Evolutionary conservation across 1,139 yeast species (phyloP), one percentile per base, ranked within the genome.

Genomic region (Eremothecium sinecaudum): DNA sequence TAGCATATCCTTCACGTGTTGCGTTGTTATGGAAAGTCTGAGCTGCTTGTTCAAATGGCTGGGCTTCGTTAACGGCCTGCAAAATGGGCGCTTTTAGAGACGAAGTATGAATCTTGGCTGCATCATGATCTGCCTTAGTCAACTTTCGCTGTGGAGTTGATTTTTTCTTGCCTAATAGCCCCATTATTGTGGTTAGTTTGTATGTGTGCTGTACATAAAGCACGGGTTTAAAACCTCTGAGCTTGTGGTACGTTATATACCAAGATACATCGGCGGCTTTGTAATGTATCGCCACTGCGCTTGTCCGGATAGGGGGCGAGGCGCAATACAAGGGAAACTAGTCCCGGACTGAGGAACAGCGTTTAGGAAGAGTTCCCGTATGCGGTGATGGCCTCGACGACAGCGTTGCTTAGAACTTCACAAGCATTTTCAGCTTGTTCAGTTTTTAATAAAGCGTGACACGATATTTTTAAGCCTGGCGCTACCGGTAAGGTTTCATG

Each of bases 51-150:
- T 90, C 94, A 57, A 84, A 90, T 7, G 98, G 98, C 64, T 90
- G 96, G 12, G 81, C 90, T 60, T 87, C 96, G 53, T 80, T 86
- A 34, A 90, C 93, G 5, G 97, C 97, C 21, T 79, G 70, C 42
- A 90, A 66, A 40, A 87, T 79, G 17, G 95, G 96, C 61, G 86
- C 96, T n/a, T n/a, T n/a, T 34, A 83, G 76, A 37, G 73, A 67
- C 19, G 73, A 73, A 2, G 74, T 64, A 45, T 78, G 70, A 55
- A 75, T 64, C 51, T 79, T 79, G 51, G 70, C 65, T 45, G 69
- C 62, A 33, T 63, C 66, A 34, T 63, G 67, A 46, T 69, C 74
- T 16, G 58, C 69, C 28, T 61, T 61, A 8, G 73, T 64, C 34
- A 70, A 48, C 39, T 62, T 61, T 26, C 56, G 51, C 21, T 59